Evolutionary conservation across 2,329 filamentous ascomycete species (phyloP).

Genomic region (Apiospora hydei): DNA sequence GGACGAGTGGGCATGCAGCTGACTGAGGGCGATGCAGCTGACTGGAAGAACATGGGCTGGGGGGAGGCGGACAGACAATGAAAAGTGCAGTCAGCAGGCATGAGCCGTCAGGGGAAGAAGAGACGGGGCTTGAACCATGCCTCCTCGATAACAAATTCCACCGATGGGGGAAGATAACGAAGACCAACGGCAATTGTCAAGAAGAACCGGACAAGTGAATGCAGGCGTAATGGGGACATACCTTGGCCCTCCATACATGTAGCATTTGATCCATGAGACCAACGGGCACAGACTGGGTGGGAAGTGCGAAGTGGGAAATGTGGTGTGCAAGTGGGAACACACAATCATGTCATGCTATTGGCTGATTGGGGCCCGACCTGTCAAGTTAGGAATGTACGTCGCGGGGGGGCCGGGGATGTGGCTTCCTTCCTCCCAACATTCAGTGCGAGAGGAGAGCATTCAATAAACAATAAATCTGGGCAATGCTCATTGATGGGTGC

Average conservation of each 20-base stretch:
- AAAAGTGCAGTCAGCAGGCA: background rate
- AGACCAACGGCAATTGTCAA: constrained; percentile 1
- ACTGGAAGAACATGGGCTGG: background rate
- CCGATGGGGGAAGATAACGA: background rate
- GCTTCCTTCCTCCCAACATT: background rate
- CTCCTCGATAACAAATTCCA: constrained; percentile 2
- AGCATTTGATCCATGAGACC: background rate
- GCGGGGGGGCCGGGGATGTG: constrained; percentile 6
- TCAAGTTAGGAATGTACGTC: constrained; percentile 17
- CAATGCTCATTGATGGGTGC: background rate
- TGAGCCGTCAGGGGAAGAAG: background rate
- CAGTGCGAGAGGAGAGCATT: too few relatives aligned
- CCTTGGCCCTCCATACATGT: background rate
- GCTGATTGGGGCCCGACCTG: background rate
- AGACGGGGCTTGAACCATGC: background rate
- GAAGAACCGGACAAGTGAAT: background rate
- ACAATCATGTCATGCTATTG: constrained; percentile 15
- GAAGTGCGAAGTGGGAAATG: background rate
- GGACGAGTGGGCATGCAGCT: constrained; percentile 7
- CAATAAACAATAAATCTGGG: too few relatives aligned
- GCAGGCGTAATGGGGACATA: constrained; percentile 1
- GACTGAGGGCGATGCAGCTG: background rate
- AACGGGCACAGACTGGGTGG: background rate
- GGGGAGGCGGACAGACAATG: constrained; percentile 7
- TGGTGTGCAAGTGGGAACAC: background rate